phyloP scores from a whole-genome alignment of 345 rosid species.

The Eutrema heterophyllum region DNA sequence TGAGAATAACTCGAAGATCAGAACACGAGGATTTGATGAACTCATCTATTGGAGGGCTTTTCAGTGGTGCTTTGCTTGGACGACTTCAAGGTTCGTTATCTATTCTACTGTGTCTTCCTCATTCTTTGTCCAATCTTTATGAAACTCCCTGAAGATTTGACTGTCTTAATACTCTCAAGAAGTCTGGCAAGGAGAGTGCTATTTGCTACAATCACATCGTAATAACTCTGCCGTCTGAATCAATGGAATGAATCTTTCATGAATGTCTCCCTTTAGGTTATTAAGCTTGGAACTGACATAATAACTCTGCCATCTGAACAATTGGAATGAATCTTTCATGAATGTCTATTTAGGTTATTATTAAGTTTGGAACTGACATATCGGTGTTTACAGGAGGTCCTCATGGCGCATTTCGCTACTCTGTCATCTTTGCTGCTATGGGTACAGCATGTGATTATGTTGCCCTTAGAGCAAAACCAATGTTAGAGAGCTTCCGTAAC shows the following conservation, averaged over 20 bases:
- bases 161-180: background rate
- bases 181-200: background rate
- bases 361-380: background rate
- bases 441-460: constrained; percentile 66
- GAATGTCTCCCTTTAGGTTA: background rate
- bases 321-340: background rate
- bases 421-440: constrained; percentile 50
- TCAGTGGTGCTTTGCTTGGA: constrained; percentile 80
- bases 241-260: background rate
- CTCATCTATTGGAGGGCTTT: constrained; percentile 73
- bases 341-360: background rate
- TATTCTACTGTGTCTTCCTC: background rate
- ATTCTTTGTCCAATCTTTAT: background rate
- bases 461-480: constrained; percentile 42
- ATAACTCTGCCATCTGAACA: background rate
- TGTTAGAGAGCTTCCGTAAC: constrained; percentile 28
- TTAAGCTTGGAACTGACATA: background rate
- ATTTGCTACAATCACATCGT: background rate
- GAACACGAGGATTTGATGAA: constrained; percentile 65
- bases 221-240: background rate
- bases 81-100: constrained; percentile 62
- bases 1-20: constrained; percentile 57
- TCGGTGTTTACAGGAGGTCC: constrained; percentile 57
- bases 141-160: background rate
- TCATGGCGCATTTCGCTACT: constrained; percentile 70